Evolutionary conservation across 257 asterid genomes (phyloP), one percentile per base, ranked within the genome.

Genomic region (Coffea canephora): DNA sequence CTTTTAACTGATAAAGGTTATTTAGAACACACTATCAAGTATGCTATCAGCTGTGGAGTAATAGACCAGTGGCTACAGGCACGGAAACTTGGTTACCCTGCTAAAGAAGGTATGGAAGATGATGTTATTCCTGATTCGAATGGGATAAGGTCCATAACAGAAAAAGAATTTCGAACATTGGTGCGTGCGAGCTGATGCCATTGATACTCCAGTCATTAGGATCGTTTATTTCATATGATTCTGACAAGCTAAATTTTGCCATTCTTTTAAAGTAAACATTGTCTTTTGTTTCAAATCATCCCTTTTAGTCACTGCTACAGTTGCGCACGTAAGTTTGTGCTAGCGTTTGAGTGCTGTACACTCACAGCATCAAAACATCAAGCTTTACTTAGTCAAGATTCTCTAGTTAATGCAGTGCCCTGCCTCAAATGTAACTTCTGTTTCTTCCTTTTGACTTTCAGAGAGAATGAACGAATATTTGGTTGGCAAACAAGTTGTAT

Each of bases 11-110:
- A 93, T 82, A 89, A 87, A 88, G 88, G 81, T 49, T 91, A 91
- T 84, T 85, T 95, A 90, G 97, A 93, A 81, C 87, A 50, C 31
- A 83, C 96, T 3, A 83, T 90, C 73, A 91, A 84, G 86, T 95
- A 91, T 45, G 99, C 97, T 23, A 90, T 95, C 54, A 93, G 86
- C 88, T 95, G 99, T 41, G 99, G 98, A 18, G 91, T 92, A 6
- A 80, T 89, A 68, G 97, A 95, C 70, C 99, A 95, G 78, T 95
- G 99, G 99, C 82, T 87, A 16, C 89, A 87, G 83, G 97, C 96
- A 4, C 88, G 92, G 41, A 77, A 75, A 12, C 85, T 84, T n/a
- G 99, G 99, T 61, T 92, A 72, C 86, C 99, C 99, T 54, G 89
- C 96, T 3, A 95, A 93, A 85, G 93, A 95, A 91, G 98, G 97